phyloP scores from a whole-genome alignment of 192 early-diverging fungal species.

The Umbelopsis sp. region DNA sequence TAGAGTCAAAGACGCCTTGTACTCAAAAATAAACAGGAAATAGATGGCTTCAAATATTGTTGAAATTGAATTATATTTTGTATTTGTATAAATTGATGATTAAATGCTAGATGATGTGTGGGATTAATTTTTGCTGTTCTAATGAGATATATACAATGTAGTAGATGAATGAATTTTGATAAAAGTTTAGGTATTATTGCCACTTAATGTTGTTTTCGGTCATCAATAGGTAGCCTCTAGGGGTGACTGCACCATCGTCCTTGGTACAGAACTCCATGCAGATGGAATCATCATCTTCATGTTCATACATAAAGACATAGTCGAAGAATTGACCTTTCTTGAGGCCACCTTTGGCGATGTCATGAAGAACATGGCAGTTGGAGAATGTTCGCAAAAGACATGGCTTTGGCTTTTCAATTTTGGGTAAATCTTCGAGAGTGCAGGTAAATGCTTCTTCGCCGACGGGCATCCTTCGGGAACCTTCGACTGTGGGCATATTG shows the following conservation, averaged over 20 bases:
- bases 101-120: neutral
- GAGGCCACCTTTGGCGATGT: slow-evolving; percentile 29
- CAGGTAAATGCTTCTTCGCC: neutral
- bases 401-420: slow-evolving; percentile 19
- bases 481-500: slow-evolving; percentile 14
- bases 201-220: slow-evolving; percentile 18
- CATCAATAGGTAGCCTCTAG: slow-evolving; percentile 17
- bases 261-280: slow-evolving; percentile 32
- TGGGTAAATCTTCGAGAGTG: slow-evolving; percentile 1
- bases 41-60: neutral
- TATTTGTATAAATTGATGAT: neutral
- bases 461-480: neutral
- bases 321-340: slow-evolving; percentile 24
- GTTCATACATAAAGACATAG: slow-evolving; percentile 34
- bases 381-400: slow-evolving; percentile 22
- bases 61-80: neutral
- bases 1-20: neutral
- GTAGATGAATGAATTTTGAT: neutral
- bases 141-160: neutral
- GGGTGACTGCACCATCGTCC: slow-evolving; percentile 14
- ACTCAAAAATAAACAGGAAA: neutral
- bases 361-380: slow-evolving; percentile 15
- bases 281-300: slow-evolving; percentile 28
- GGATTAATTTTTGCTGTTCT: neutral
- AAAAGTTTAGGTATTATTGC: neutral